A percentile compares a stretch with the other conserved stretches of the same genome.
Conservation (phyloP, 345 rosid species). For the Euphorbia lathyris region DNA sequence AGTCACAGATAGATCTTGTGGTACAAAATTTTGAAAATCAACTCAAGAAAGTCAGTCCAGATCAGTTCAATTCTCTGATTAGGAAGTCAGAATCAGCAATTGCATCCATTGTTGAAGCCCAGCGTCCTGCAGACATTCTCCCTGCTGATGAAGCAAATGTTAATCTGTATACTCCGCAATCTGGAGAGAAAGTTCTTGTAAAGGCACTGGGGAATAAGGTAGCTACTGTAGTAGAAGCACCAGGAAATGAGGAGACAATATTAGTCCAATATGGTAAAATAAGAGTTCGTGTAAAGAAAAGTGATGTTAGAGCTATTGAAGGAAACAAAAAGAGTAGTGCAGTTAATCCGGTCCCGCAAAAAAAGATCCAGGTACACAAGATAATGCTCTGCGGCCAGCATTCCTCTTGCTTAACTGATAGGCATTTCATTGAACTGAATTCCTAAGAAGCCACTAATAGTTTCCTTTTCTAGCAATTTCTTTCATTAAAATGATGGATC, state of each 20-base stretch:
- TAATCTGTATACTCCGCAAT: conserved; percentile 42
- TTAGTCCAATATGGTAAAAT: conserved; percentile 82
- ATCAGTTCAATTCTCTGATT: conserved; percentile 54
- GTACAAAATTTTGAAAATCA: conserved; percentile 55
- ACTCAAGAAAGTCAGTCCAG: conserved; percentile 39
- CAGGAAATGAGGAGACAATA: conserved; percentile 57
- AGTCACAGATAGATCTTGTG: conserved; percentile 46
- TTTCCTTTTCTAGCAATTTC: background rate
- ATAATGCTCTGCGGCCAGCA: background rate
- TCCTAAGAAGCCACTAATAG: background rate
- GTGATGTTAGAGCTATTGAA: conserved; percentile 43
- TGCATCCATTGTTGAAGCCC: conserved; percentile 59
- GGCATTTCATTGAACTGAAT: no score
- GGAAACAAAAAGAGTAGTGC: conserved; percentile 26
- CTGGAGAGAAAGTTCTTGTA: conserved; percentile 74
- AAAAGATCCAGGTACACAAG: conserved; percentile 49
- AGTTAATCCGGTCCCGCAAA: conserved; percentile 27
- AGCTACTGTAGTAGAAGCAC: conserved; percentile 69
- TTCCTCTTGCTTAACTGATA: no score
- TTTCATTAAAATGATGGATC: background rate
- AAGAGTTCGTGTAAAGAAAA: conserved; percentile 65
- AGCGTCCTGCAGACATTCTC: conserved; percentile 35
- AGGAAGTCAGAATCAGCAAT: conserved; percentile 58
- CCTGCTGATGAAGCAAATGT: conserved; percentile 32
- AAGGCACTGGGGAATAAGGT: conserved; percentile 69